phyloP scores from a whole-genome alignment of 2,329 filamentous ascomycete species.

The Beauveria asiatica region DNA sequence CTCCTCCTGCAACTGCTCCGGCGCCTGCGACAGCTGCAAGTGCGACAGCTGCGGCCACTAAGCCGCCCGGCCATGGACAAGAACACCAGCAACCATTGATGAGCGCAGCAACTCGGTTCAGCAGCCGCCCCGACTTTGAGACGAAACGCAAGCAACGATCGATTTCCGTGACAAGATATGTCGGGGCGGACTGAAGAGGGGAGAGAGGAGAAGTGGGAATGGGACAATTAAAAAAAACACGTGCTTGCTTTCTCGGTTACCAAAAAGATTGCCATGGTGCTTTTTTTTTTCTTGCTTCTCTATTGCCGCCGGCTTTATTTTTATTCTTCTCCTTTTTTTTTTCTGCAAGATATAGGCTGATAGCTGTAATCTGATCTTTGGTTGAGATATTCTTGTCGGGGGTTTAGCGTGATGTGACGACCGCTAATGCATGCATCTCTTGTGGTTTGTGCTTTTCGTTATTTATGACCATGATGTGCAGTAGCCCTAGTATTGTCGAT shows the following conservation, averaged over 20 bases:
- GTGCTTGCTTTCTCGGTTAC: neutral
- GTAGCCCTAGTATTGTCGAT: too few species aligned
- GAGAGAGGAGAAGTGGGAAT: neutral
- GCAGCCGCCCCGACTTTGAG: constrained; percentile 3
- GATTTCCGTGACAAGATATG: constrained; percentile 8
- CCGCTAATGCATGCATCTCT: too few species aligned
- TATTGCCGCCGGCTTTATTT: neutral
- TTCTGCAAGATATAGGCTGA: neutral
- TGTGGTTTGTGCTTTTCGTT: too few species aligned
- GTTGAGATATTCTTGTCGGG: neutral
- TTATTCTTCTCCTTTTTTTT: neutral
- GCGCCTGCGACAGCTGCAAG: constrained; percentile 17
- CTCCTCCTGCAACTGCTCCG: constrained; percentile 17
- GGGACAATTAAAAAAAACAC: too few species aligned
- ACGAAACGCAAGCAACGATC: constrained; percentile 7
- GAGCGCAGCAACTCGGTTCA: neutral
- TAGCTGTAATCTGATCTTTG: constrained; percentile 8
- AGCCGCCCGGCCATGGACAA: neutral
- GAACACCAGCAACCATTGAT: neutral
- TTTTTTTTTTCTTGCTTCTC: neutral
- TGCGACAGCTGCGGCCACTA: constrained; percentile 17
- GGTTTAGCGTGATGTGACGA: too few species aligned
- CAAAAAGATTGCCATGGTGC: neutral
- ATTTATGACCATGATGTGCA: too few species aligned
- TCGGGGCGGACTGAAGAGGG: constrained; percentile 8